These are phyloP conservation scores for Themeda triandra DNA, from an alignment of 176 grass and related monocot genomes.

Conservation along the genomic window DNA sequence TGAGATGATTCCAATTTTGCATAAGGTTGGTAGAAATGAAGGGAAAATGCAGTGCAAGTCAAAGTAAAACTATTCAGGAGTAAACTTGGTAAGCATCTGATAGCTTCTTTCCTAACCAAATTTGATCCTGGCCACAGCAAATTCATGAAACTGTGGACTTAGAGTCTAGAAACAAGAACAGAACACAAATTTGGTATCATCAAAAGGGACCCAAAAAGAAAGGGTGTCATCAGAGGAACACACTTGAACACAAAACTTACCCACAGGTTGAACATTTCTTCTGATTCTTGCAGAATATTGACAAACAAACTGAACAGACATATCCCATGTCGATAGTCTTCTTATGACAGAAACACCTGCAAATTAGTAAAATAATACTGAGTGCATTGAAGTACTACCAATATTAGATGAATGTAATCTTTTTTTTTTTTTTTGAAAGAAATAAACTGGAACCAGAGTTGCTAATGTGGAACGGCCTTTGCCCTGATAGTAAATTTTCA, in stretches of 20 bases:
- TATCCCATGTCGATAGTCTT: conserved; percentile 97
- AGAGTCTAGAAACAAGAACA: conserved; percentile 8
- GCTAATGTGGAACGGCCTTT: neutral
- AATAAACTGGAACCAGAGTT: neutral
- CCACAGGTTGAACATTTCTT: conserved; percentile 97
- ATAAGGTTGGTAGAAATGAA: neutral
- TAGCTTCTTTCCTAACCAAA: neutral
- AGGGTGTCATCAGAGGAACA: neutral
- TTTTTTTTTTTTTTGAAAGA: neutral
- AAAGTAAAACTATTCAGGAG: neutral
- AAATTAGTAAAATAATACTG: conserved; percentile 11
- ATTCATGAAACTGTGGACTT: neutral
- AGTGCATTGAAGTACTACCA: neutral
- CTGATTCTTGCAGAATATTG: conserved; percentile 98
- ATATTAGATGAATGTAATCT: neutral
- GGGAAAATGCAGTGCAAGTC: neutral
- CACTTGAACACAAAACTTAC: conserved; percentile 43
- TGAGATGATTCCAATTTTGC: neutral
- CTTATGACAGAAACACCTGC: conserved; percentile 97
- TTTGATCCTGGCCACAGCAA: too few relatives aligned
- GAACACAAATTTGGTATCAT: neutral
- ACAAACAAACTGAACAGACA: conserved; percentile 96
- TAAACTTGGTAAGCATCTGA: conserved; percentile 15
- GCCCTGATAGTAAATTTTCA: neutral
- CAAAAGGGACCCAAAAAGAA: neutral